These are phyloP conservation scores for Bassia scoparia DNA, from an alignment of 148 eudicot genomes.

Conservation along the genomic window DNA sequence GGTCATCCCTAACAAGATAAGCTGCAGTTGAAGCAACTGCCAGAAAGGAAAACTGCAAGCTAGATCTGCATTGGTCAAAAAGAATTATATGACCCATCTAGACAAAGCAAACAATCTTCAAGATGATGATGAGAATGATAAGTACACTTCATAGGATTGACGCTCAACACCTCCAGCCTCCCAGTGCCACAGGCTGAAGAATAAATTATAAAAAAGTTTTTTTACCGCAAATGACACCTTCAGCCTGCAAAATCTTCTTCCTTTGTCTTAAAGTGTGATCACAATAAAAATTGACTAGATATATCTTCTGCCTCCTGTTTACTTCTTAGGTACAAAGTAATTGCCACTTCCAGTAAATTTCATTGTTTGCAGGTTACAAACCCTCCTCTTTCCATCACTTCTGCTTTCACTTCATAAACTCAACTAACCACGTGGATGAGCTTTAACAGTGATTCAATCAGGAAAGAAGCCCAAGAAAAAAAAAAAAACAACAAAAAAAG, in stretches of 20 bases:
- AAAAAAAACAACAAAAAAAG: too few species aligned
- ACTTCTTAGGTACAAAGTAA: background rate
- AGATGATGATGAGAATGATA: background rate
- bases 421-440: background rate
- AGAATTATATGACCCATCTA: too few species aligned
- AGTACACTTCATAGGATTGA: background rate
- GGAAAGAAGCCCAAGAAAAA: too few species aligned
- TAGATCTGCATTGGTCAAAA: too few species aligned
- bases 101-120: too few species aligned
- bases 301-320: background rate
- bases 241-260: background rate
- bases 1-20: too few species aligned
- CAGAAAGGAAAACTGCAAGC: too few species aligned
- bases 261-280: background rate
- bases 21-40: too few species aligned
- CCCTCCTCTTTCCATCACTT: background rate
- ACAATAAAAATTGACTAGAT: background rate
- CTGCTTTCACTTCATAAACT: background rate
- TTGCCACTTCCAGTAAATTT: background rate
- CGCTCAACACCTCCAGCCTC: background rate
- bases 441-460: background rate
- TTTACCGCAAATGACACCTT: background rate
- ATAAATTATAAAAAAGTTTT: background rate
- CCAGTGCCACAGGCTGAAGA: background rate
- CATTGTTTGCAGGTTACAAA: background rate